phyloP scores from a whole-genome alignment of 2,329 filamentous ascomycete species.

The Neofusicoccum sp. region DNA sequence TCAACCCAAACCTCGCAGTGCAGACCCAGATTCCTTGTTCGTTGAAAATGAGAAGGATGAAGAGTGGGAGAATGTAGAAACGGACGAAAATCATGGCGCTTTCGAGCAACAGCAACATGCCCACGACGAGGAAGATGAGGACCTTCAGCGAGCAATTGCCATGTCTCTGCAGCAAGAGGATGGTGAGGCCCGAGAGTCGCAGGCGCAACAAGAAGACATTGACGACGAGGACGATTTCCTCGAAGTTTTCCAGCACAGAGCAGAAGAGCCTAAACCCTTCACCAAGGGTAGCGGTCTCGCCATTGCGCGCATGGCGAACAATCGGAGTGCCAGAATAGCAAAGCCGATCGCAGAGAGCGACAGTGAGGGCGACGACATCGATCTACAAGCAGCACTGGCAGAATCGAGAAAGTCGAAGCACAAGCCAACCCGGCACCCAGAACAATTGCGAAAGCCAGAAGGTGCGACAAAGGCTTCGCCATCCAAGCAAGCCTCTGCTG shows the following conservation, averaged over 20 bases:
- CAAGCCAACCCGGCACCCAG: slow-evolving; percentile 24
- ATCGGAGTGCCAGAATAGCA: slow-evolving; percentile 63
- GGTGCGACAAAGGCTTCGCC: slow-evolving; percentile 17
- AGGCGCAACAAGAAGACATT: slow-evolving; percentile 40
- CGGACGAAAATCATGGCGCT: slow-evolving; percentile 57
- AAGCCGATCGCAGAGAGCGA: slow-evolving; percentile 48
- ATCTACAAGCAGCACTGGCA: slow-evolving; percentile 74
- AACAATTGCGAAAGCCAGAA: slow-evolving; percentile 21
- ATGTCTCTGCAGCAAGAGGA: slow-evolving; percentile 71
- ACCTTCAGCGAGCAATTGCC: slow-evolving; percentile 79
- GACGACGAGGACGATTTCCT: slow-evolving; percentile 46
- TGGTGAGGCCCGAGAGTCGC: slow-evolving; percentile 48
- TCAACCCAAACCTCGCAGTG: slow-evolving; percentile 25
- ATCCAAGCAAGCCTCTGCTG: slow-evolving; percentile 35
- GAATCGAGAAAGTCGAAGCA: slow-evolving; percentile 63
- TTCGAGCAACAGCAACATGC: slow-evolving; percentile 53
- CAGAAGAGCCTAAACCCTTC: slow-evolving; percentile 47
- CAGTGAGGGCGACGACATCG: slow-evolving; percentile 73
- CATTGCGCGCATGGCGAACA: slow-evolving; percentile 75
- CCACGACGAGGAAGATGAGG: slow-evolving; percentile 67
- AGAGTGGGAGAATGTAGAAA: slow-evolving; percentile 44
- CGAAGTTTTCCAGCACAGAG: slow-evolving; percentile 52
- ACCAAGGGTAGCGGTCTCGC: slow-evolving; percentile 54
- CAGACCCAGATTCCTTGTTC: slow-evolving; percentile 20
- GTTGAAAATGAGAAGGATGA: slow-evolving; percentile 40